Evolutionary conservation across 257 asterid genomes (phyloP).

Genomic region (Verbascum thapsus): DNA sequence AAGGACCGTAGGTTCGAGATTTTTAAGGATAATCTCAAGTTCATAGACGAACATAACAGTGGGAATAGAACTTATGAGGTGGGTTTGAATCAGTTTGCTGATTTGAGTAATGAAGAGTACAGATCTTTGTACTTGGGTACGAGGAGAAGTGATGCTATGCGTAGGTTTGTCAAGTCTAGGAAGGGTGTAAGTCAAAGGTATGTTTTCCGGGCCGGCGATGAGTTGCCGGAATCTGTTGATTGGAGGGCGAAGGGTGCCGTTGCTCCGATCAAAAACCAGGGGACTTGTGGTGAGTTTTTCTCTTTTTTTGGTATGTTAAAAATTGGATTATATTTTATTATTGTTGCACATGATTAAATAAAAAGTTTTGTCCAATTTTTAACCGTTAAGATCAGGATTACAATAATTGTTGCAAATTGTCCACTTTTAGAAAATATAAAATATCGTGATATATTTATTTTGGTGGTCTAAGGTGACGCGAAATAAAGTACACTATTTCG

Average conservation of each 20-base stretch:
- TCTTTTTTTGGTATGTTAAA: no score
- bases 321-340: no score
- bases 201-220: conserved; percentile 38
- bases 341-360: no score
- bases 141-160: conserved; percentile 52
- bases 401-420: no score
- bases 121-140: conserved; percentile 60
- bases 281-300: conserved; percentile 54
- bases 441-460: no score
- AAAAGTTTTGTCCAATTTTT: no score
- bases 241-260: conserved; percentile 79
- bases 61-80: conserved; percentile 58
- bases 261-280: conserved; percentile 66
- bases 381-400: no score
- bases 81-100: conserved; percentile 78
- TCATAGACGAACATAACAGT: conserved; percentile 61
- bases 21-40: conserved; percentile 69
- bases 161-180: conserved; percentile 60
- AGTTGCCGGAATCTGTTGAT: conserved; percentile 67
- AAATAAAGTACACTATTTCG: no score
- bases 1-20: conserved; percentile 56
- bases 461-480: no score
- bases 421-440: no score
- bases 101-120: conserved; percentile 69
- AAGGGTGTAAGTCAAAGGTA: conserved; percentile 51